Evolutionary conservation across 2,329 filamentous ascomycete species (phyloP).

Genomic region (Fusarium sp.): DNA sequence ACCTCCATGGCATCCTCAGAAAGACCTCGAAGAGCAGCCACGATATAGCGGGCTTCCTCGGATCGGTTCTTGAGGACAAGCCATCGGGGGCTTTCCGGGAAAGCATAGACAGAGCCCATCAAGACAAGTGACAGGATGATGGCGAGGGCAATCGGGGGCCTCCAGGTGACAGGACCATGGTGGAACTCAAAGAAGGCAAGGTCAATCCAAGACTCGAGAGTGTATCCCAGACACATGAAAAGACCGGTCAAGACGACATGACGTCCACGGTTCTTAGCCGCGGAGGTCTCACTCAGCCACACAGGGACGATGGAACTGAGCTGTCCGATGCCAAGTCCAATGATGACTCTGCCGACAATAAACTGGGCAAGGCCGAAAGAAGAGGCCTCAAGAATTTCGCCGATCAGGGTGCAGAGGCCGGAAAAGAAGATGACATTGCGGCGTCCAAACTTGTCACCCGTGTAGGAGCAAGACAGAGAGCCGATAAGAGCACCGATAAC

Average conservation of each 20-base stretch:
- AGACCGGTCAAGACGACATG: slow-evolving; percentile 65
- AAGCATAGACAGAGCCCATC: slow-evolving; percentile 53
- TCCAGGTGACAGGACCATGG: slow-evolving; percentile 54
- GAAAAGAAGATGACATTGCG: slow-evolving; percentile 69
- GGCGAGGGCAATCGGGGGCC: slow-evolving; percentile 56
- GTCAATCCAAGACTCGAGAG: slow-evolving; percentile 62
- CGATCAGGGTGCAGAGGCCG: slow-evolving; percentile 65
- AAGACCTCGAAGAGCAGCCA: slow-evolving; percentile 59
- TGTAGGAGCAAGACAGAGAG: slow-evolving; percentile 58
- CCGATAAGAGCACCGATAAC: slow-evolving; percentile 73
- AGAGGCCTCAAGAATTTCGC: slow-evolving; percentile 68
- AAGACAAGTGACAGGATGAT: slow-evolving; percentile 52
- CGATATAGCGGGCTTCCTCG: slow-evolving; percentile 51
- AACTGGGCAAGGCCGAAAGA: slow-evolving; percentile 59
- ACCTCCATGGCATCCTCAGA: slow-evolving; percentile 56
- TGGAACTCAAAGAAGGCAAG: slow-evolving; percentile 57
- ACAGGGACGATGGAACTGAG: slow-evolving; percentile 68
- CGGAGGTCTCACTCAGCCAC: slow-evolving; percentile 67
- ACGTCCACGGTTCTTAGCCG: slow-evolving; percentile 67
- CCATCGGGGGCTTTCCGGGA: slow-evolving; percentile 57
- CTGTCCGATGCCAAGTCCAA: slow-evolving; percentile 68
- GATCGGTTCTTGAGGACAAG: slow-evolving; percentile 53
- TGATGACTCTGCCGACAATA: slow-evolving; percentile 64
- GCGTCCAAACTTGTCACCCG: slow-evolving; percentile 73
- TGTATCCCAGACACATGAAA: slow-evolving; percentile 61